Evolutionary conservation across 2,329 filamentous ascomycete genomes (phyloP).

Genomic region (Dothidotthia symphoricarpi): DNA sequence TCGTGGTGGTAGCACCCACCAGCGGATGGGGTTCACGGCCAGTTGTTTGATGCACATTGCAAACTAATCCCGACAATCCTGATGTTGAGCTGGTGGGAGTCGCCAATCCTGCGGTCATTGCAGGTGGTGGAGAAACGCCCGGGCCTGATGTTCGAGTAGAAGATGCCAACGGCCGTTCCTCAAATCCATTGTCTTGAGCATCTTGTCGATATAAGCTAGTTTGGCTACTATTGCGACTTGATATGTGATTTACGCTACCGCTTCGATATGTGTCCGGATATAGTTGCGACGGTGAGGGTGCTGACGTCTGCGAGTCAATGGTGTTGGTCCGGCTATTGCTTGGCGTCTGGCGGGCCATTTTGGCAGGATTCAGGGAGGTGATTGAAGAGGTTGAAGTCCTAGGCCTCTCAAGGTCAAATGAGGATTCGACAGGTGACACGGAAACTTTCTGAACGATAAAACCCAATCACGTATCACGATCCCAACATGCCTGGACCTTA

Average conservation of each 20-base stretch:
- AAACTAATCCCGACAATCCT: slow-evolving; percentile 65
- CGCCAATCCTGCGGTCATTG: slow-evolving; percentile 37
- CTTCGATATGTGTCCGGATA: slow-evolving; percentile 38
- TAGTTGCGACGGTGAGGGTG: slow-evolving; percentile 45
- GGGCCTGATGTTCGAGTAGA: slow-evolving; percentile 42
- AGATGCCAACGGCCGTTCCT: slow-evolving; percentile 35
- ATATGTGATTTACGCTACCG: slow-evolving; percentile 38
- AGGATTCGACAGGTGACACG: slow-evolving; percentile 33
- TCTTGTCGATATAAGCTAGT: slow-evolving; percentile 48
- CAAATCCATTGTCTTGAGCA: slow-evolving; percentile 40
- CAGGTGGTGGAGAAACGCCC: slow-evolving; percentile 45
- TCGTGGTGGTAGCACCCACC: slow-evolving; percentile 92
- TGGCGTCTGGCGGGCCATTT: slow-evolving; percentile 46
- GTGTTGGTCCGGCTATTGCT: slow-evolving; percentile 48
- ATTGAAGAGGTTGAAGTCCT: slow-evolving; percentile 20
- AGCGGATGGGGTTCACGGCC: slow-evolving; percentile 87
- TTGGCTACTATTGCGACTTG: slow-evolving; percentile 48
- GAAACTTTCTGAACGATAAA: slow-evolving; percentile 43
- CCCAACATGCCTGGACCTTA: slow-evolving; percentile 49
- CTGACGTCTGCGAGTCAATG: slow-evolving; percentile 48
- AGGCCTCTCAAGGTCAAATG: slow-evolving; percentile 17
- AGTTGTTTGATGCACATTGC: slow-evolving; percentile 76
- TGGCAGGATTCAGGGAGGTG: slow-evolving; percentile 31
- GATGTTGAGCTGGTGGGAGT: slow-evolving; percentile 50
- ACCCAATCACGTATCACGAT: slow-evolving; percentile 50